A percentile compares a stretch with the other conserved stretches of the same genome.
Evolutionary conservation across 75 land plant genomes (phyloP).

Genomic region (Chamaecyparis obtusa): DNA sequence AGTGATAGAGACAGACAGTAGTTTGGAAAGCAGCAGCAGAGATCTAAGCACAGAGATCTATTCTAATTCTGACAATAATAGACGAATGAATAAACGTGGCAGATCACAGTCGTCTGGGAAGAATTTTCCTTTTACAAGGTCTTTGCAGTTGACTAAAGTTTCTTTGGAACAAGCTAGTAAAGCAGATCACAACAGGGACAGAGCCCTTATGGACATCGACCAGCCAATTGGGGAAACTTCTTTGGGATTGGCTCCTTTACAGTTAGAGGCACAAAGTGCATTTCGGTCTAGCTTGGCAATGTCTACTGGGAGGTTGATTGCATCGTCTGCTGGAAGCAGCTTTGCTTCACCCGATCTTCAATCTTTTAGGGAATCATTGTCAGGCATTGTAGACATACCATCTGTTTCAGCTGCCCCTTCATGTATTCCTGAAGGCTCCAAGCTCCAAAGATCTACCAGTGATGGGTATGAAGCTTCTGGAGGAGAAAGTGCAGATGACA

Average conservation of each 20-base stretch:
- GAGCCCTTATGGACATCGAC: slow-evolving; percentile 3
- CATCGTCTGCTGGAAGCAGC: slow-evolving; percentile 61
- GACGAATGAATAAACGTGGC: slow-evolving; percentile 32
- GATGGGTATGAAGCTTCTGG: slow-evolving; percentile 97
- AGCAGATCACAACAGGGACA: neutral
- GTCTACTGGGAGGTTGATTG: slow-evolving; percentile 39
- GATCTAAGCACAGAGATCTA: slow-evolving; percentile 33
- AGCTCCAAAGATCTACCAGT: slow-evolving; percentile 71
- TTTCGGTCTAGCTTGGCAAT: slow-evolving; percentile 62
- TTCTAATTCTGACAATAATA: slow-evolving; percentile 33
- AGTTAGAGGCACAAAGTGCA: slow-evolving; percentile 69
- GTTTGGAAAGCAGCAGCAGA: slow-evolving; percentile 47
- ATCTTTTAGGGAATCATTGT: slow-evolving; percentile 46
- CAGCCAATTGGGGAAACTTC: slow-evolving; percentile 14
- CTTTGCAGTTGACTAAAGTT: slow-evolving; percentile 7
- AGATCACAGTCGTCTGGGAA: slow-evolving; percentile 16
- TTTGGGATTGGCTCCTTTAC: slow-evolving; percentile 59
- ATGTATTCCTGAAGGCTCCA: slow-evolving; percentile 5
- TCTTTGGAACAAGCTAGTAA: neutral
- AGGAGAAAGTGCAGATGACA: slow-evolving; percentile 74
- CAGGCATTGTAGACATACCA: slow-evolving; percentile 42
- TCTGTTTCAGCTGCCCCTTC: slow-evolving; percentile 13
- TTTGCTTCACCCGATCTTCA: slow-evolving; percentile 66
- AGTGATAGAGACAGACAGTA: slow-evolving; percentile 53
- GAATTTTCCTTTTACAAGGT: slow-evolving; percentile 1